phyloP scores from a whole-genome alignment of 1,284 basidiomycete genomes.

The Pseudozyma thailandica region DNA sequence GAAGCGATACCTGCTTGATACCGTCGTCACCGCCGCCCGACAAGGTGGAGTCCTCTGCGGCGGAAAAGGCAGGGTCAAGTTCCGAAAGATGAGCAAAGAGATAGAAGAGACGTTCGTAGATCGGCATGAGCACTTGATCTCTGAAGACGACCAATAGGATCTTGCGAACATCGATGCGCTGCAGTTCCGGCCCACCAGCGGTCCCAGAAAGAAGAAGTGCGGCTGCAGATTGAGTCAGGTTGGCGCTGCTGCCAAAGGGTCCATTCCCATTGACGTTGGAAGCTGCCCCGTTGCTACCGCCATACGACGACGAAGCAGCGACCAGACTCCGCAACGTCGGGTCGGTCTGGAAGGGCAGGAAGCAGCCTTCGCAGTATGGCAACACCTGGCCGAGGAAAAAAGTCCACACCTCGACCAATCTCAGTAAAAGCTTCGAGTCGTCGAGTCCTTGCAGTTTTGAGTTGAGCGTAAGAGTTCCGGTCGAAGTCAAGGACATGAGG shows the following conservation, averaged over 20 bases:
- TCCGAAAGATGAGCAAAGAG: constrained; percentile 48
- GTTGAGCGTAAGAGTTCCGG: constrained; percentile 91
- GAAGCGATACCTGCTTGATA: constrained; percentile 44
- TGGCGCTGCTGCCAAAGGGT: constrained; percentile 17
- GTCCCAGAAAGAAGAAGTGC: constrained; percentile 19
- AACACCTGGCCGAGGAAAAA: constrained; percentile 94
- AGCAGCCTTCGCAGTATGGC: constrained; percentile 80
- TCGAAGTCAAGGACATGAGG: constrained; percentile 81
- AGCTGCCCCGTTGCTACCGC: constrained; percentile 1
- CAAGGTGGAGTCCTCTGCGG: constrained; percentile 9
- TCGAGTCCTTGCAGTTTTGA: constrained; percentile 77
- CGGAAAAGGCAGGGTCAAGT: constrained; percentile 38
- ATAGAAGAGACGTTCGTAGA: constrained; percentile 55
- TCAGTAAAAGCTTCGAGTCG: constrained; percentile 75
- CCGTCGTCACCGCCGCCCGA: constrained; percentile 30
- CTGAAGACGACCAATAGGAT: constrained; percentile 83
- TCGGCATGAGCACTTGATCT: constrained; percentile 71
- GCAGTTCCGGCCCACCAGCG: constrained; percentile 8
- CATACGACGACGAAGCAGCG: constrained; percentile 16
- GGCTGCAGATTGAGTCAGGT: constrained; percentile 16
- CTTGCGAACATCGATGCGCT: constrained; percentile 79
- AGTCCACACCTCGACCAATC: constrained; percentile 87
- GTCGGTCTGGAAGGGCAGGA: constrained; percentile 70
- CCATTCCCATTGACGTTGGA: background rate
- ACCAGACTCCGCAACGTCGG: constrained; percentile 53